A percentile compares a stretch with the other conserved stretches of the same genome.
Conservation (phyloP, 1,139 yeast genomes). For the Kodamaea plutei region DNA sequence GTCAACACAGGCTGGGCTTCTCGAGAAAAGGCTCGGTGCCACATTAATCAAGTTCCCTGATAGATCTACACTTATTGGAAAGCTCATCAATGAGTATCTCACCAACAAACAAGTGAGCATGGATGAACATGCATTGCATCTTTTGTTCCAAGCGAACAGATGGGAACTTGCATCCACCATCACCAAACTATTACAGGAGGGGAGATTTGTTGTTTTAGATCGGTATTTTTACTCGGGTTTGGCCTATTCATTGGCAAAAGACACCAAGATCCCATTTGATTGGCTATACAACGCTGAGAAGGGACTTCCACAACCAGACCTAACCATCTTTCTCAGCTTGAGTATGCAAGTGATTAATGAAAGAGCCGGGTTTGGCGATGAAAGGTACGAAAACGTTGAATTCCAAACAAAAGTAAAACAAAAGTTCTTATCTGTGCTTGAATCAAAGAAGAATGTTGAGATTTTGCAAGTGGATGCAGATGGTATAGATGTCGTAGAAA, state of each 20-base stretch:
- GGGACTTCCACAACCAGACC: slow-evolving; percentile 86
- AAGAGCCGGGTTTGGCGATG: slow-evolving; percentile 87
- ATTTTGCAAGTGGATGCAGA: slow-evolving; percentile 59
- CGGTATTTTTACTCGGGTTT: slow-evolving; percentile 91
- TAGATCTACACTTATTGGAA: slow-evolving; percentile 76
- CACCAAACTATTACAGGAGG: slow-evolving; percentile 40
- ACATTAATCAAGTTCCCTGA: slow-evolving; percentile 78
- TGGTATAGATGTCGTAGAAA: slow-evolving; percentile 53
- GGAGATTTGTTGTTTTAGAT: slow-evolving; percentile 67
- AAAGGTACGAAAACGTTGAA: slow-evolving; percentile 72
- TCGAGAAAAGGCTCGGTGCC: slow-evolving; percentile 29
- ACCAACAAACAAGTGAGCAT: slow-evolving; percentile 45
- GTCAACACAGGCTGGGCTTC: slow-evolving; percentile 70
- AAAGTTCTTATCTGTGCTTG: slow-evolving; percentile 51
- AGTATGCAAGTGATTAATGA: slow-evolving; percentile 42
- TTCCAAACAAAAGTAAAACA: slow-evolving; percentile 69
- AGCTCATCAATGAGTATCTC: slow-evolving; percentile 70
- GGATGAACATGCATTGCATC: slow-evolving; percentile 77
- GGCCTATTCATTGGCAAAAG: slow-evolving; percentile 88
- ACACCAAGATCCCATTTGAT: slow-evolving; percentile 38
- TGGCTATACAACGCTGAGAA: slow-evolving; percentile 83
- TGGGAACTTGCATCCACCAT: slow-evolving; percentile 77
- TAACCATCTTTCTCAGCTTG: slow-evolving; percentile 73
- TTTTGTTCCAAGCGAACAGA: slow-evolving; percentile 87
- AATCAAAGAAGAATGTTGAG: slow-evolving; percentile 22